Evolutionary conservation across 139 green algal species (phyloP).

Genomic region (Micromonas commoda): DNA sequence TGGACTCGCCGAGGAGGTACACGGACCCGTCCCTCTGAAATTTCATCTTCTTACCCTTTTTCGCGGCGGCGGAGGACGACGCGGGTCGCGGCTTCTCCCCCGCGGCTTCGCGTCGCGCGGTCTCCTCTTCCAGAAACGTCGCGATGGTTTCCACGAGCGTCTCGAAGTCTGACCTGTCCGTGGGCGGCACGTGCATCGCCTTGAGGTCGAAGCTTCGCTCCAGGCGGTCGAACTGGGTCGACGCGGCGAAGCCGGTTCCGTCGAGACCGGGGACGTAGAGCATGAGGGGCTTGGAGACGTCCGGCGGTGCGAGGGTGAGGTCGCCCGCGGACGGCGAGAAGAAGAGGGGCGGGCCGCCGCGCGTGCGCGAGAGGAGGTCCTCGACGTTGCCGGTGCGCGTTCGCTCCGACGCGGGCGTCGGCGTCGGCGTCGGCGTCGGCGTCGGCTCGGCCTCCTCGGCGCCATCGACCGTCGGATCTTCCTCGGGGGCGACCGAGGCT

Average conservation of each 20-base stretch:
- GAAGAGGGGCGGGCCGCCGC: background rate
- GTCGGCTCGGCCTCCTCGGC: no score
- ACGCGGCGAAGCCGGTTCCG: slow-evolving; percentile 29
- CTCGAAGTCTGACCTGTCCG: slow-evolving; percentile 1
- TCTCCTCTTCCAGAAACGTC: background rate
- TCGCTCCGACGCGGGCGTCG: no score
- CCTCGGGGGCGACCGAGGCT: no score
- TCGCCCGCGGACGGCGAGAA: background rate
- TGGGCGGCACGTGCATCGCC: slow-evolving; percentile 18
- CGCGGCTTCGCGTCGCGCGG: background rate
- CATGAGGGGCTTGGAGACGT: background rate
- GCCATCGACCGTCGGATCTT: no score
- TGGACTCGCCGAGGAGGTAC: slow-evolving; percentile 36
- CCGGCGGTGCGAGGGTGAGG: background rate
- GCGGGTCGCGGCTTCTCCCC: background rate
- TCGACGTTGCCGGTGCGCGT: no score
- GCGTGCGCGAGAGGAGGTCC: background rate
- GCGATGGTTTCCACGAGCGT: slow-evolving; percentile 15
- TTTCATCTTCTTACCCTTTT: background rate
- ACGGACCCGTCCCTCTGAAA: no score
- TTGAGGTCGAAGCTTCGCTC: slow-evolving; percentile 12
- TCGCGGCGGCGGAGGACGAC: background rate
- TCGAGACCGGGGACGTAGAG: slow-evolving; percentile 29
- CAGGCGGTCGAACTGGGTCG: slow-evolving; percentile 24
- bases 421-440: no score